phyloP scores from a whole-genome alignment of 2,329 filamentous ascomycete genomes.

The Verticillium alfalfae region DNA sequence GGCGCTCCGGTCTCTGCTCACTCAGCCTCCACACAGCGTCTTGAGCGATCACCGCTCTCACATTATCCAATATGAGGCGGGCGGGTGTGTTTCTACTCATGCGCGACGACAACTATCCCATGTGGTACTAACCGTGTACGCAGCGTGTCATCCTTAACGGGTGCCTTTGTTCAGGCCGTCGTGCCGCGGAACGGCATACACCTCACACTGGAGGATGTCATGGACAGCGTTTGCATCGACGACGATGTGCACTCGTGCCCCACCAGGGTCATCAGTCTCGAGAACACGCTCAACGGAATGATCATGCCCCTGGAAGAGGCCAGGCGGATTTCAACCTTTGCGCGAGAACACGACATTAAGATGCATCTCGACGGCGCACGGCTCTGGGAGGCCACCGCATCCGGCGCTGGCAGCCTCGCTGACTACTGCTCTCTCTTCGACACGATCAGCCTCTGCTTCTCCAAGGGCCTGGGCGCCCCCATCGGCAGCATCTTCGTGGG shows the following conservation, averaged over 20 bases:
- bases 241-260: constrained; percentile 75
- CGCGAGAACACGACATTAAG: constrained; percentile 54
- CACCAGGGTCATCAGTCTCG: constrained; percentile 74
- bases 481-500: constrained; percentile 72
- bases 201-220: constrained; percentile 71
- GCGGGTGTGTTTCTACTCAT: constrained; percentile 38
- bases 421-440: constrained; percentile 68
- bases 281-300: constrained; percentile 79
- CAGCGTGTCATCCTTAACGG: constrained; percentile 62
- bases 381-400: constrained; percentile 74
- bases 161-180: constrained; percentile 64
- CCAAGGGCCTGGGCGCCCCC: constrained; percentile 76
- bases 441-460: constrained; percentile 72
- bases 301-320: constrained; percentile 73
- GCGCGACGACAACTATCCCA: background rate
- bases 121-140: constrained; percentile 23
- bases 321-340: constrained; percentile 65
- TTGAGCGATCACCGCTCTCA: constrained; percentile 76
- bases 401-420: constrained; percentile 59
- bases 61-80: constrained; percentile 63
- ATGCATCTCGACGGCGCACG: constrained; percentile 77
- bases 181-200: constrained; percentile 66
- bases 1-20: constrained; percentile 70
- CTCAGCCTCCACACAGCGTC: constrained; percentile 73
- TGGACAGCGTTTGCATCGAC: constrained; percentile 56